Evolutionary conservation across 768 basidiomycete species (phyloP), one percentile per base, ranked within the genome.

Genomic region (Tylopilus subfusipes): DNA sequence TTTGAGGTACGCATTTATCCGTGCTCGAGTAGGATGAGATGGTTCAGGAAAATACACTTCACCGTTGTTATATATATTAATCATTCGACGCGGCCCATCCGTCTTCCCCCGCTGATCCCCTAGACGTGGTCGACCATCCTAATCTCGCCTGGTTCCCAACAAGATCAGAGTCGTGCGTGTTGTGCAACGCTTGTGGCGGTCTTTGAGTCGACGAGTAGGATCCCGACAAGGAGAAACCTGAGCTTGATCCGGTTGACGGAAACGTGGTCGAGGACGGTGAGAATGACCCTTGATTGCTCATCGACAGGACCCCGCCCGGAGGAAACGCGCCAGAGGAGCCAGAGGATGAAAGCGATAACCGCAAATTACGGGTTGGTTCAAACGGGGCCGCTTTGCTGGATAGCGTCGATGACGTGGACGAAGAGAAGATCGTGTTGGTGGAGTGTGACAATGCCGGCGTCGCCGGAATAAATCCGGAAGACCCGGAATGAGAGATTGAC

Each of bases 321-420:
- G 58, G 42, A 43, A 63, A 55, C 9, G 31, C n/a, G 0, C 56
- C 55, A 12, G 69, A 55, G 3, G 64, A 25, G 12, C 45, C 29
- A 1, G 70, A 48, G 6, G 61, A 58, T 5, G 68, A 60, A 29
- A 66, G 58, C 22, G 68, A 66, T 11, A 57, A 42, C 19, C 66
- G 60, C 36, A 70, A 46, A 24, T 52, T 60, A n/a, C 65, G 66
- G 3, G 67, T 72, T 2, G 81, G 82, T 60, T 83, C 82, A 50
- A 83, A 84, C 16, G 81, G 77, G 4, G 76, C 72, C 2, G 82
- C 82, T 36, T 75, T 78, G 54, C 78, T 76, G 11, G 82, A 83
- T n/a, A 83, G 63, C 13, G 69, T 77, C 9, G 79, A 79, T 12
- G 68, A 49, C 6, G 59, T 50, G 16, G 65, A 52, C n/a, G 53